Evolutionary conservation across 257 asterid species (phyloP).

Genomic region (Lavandula angustifolia): DNA sequence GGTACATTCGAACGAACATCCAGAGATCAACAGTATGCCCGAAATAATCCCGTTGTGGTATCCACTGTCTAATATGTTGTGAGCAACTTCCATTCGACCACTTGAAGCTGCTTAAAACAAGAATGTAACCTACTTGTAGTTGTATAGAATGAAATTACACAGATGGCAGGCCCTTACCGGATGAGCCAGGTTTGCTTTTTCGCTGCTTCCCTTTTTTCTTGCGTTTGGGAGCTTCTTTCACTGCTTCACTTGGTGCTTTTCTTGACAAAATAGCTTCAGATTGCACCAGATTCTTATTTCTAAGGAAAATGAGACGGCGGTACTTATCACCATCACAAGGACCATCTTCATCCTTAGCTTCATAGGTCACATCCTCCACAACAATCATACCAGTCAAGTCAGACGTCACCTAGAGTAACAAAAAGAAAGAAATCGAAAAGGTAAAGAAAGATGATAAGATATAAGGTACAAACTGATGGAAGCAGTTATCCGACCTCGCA

Average conservation of each 20-base stretch:
- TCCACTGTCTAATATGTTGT: conserved; percentile 77
- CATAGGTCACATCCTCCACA: conserved; percentile 86
- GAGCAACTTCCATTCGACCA: conserved; percentile 54
- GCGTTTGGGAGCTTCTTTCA: conserved; percentile 42
- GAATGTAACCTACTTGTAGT: conserved; percentile 2
- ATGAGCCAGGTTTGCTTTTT: conserved; percentile 39
- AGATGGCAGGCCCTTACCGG: conserved; percentile 36
- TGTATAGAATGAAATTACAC: neutral
- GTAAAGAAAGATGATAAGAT: neutral
- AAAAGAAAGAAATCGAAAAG: conserved; percentile 11
- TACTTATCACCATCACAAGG: conserved; percentile 43
- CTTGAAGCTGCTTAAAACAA: conserved; percentile 44
- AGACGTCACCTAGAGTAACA: conserved; percentile 64
- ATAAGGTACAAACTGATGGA: too few species aligned
- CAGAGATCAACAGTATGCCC: conserved; percentile 69
- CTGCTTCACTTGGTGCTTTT: conserved; percentile 40
- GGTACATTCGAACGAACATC: conserved; percentile 49
- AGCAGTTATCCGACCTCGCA: too few species aligned
- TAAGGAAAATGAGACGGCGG: conserved; percentile 83
- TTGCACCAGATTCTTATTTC: conserved; percentile 76
- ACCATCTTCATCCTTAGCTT: conserved; percentile 45
- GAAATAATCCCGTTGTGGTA: conserved; percentile 89
- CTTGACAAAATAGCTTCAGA: conserved; percentile 78
- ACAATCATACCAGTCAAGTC: conserved; percentile 73
- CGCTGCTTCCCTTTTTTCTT: conserved; percentile 53